Conservation (phyloP, 345 rosid genomes). For the Limnanthes douglasii region DNA sequence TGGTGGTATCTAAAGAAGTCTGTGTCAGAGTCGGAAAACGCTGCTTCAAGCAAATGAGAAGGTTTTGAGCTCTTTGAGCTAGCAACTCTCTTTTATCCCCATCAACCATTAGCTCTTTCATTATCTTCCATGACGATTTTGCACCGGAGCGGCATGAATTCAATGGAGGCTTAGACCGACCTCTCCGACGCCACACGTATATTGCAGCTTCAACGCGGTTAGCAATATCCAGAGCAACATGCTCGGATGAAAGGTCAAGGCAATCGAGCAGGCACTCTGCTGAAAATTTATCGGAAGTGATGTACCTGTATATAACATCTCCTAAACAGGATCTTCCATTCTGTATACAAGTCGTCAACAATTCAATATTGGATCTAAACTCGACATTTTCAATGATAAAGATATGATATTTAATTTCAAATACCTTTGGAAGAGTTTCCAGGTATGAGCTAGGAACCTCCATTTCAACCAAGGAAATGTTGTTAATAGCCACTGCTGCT, state of each 20-base stretch:
- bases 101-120: conserved; percentile 76
- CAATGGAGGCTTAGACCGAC: conserved; percentile 32
- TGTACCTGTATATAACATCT: conserved; percentile 62
- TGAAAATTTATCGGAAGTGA: conserved; percentile 74
- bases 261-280: conserved; percentile 78
- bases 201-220: conserved; percentile 81
- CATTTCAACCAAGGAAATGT: conserved; percentile 57
- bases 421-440: conserved; percentile 85
- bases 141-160: conserved; percentile 35
- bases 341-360: conserved; percentile 20
- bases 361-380: neutral
- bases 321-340: conserved; percentile 85
- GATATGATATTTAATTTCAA: neutral
- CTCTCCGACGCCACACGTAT: conserved; percentile 70
- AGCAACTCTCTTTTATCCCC: conserved; percentile 78
- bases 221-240: conserved; percentile 70
- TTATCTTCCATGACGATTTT: conserved; percentile 83
- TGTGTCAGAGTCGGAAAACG: conserved; percentile 81
- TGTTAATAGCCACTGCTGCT: conserved; percentile 94
- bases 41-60: conserved; percentile 82
- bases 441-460: conserved; percentile 82
- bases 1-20: conserved; percentile 76
- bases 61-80: conserved; percentile 85
- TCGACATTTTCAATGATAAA: neutral
- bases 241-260: conserved; percentile 88